phyloP scores from a whole-genome alignment of 257 asterid species.

The Galeopsis tetrahit region DNA sequence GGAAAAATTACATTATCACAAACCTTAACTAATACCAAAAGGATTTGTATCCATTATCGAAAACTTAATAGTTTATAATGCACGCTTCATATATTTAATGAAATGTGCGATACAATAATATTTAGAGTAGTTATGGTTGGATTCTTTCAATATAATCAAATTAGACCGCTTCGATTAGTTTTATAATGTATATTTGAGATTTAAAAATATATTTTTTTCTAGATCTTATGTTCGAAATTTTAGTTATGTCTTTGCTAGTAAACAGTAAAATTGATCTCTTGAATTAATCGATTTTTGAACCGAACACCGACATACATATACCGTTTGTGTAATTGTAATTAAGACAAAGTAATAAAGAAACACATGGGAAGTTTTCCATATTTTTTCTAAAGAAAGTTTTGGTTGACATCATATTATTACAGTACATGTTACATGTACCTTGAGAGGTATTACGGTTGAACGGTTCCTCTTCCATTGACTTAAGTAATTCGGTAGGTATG shows the following conservation, averaged over 20 bases:
- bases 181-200: too few species aligned
- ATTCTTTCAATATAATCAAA: neutral
- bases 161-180: neutral
- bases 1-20: neutral
- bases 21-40: neutral
- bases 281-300: too few species aligned
- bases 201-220: too few species aligned
- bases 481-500: constrained; percentile 49
- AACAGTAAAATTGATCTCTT: too few species aligned
- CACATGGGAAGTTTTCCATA: neutral
- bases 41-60: neutral
- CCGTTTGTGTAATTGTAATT: neutral
- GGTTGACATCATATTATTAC: neutral
- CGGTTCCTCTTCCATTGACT: constrained; percentile 65
- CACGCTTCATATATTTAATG: neutral
- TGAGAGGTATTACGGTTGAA: constrained; percentile 53
- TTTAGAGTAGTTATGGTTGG: constrained; percentile 18
- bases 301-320: too few species aligned
- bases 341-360: neutral
- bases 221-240: too few species aligned
- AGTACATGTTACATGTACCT: neutral
- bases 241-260: too few species aligned
- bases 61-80: neutral
- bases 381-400: too few species aligned
- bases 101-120: neutral